Evolutionary conservation across 768 basidiomycete genomes (phyloP).

Genomic region (Porphyrellus cyaneotinctus): DNA sequence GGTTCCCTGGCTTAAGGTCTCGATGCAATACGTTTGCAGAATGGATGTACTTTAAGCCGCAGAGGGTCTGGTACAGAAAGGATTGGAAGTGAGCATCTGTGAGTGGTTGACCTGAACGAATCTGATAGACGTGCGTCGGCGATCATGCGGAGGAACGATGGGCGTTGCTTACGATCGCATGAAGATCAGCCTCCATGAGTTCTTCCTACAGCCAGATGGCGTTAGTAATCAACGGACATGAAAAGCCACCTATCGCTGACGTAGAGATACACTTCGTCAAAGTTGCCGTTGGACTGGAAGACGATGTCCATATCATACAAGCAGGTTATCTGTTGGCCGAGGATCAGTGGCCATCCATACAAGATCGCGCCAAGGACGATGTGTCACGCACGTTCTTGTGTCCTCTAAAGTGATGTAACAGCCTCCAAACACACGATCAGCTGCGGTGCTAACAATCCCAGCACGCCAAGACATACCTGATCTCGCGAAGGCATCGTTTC

Average conservation of each 20-base stretch:
- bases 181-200: too few relatives aligned
- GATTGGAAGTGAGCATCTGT: slow-evolving; percentile 92
- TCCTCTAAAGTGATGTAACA: slow-evolving; percentile 95
- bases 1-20: slow-evolving; percentile 91
- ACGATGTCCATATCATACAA: slow-evolving; percentile 99
- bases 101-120: slow-evolving; percentile 81
- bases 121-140: slow-evolving; percentile 38
- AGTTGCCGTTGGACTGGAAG: slow-evolving; percentile 82
- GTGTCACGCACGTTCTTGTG: slow-evolving; percentile 85
- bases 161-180: slow-evolving; percentile 44
- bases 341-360: slow-evolving; percentile 3
- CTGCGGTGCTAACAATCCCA: neutral
- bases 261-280: too few relatives aligned
- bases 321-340: slow-evolving; percentile 72
- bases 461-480: slow-evolving; percentile 55
- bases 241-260: neutral
- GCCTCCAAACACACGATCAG: slow-evolving; percentile 40
- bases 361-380: slow-evolving; percentile 1
- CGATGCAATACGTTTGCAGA: too few relatives aligned
- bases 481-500: slow-evolving; percentile 93
- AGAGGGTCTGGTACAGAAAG: slow-evolving; percentile 97
- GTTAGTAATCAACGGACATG: neutral
- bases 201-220: slow-evolving; percentile 56
- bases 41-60: too few relatives aligned
- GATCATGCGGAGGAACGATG: neutral